A percentile compares a stretch with the other conserved stretches of the same genome.
phyloP scores from a whole-genome alignment of 306 rosid genomes.

The Citrullus mucosospermus region DNA sequence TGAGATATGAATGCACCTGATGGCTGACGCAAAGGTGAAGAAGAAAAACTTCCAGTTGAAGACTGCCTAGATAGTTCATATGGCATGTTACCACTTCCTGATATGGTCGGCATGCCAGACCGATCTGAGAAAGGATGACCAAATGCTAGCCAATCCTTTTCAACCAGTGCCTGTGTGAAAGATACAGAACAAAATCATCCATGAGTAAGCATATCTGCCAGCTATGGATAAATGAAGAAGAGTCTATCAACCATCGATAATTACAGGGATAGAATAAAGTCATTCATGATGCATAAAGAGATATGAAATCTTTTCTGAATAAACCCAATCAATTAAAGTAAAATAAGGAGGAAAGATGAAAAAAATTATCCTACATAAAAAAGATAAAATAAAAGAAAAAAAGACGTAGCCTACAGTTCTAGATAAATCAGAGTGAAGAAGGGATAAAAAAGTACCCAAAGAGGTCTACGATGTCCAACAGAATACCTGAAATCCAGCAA shows the following conservation, averaged over 20 bases:
- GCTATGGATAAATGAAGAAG: not conserved
- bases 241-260: not conserved
- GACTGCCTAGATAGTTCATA: slow-evolving; percentile 78
- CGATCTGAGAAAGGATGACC: slow-evolving; percentile 96
- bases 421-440: not conserved
- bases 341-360: too few species aligned
- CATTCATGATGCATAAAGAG: not conserved
- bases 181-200: not conserved
- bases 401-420: not conserved
- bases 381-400: too few species aligned
- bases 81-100: slow-evolving; percentile 42
- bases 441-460: not conserved
- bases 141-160: slow-evolving; percentile 97
- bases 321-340: not conserved
- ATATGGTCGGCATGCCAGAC: slow-evolving; percentile 46
- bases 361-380: too few species aligned
- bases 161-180: slow-evolving; percentile 68
- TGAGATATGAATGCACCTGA: slow-evolving; percentile 52
- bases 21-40: slow-evolving; percentile 69
- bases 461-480: slow-evolving; percentile 1
- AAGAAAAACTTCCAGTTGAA: slow-evolving; percentile 39
- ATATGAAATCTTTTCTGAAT: not conserved
- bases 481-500: slow-evolving; percentile 84
- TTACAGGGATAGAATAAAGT: not conserved
- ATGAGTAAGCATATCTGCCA: not conserved